phyloP scores from a whole-genome alignment of 164 flowering plant species.

The Taxillus chinensis region DNA sequence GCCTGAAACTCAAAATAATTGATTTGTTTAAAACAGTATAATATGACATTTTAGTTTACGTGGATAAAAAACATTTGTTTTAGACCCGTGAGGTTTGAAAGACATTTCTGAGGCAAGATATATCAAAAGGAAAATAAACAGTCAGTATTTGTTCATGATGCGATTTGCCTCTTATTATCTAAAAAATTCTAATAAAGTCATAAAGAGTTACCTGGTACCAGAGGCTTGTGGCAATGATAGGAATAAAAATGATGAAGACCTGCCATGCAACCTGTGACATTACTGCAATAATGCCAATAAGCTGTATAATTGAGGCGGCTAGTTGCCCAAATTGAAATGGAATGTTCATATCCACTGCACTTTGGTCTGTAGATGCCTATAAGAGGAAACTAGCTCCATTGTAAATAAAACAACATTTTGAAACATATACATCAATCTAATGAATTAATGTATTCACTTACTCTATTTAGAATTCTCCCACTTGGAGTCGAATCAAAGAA shows the following conservation, averaged over 20 bases:
- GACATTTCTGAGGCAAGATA: too few species aligned
- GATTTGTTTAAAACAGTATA: too few species aligned
- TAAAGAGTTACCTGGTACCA: constrained; percentile 67
- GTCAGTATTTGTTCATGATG: too few species aligned
- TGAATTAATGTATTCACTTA: constrained; percentile 19
- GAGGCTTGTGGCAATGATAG: constrained; percentile 48
- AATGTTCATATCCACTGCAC: constrained; percentile 56
- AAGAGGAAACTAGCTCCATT: constrained; percentile 1
- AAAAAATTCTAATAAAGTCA: too few species aligned
- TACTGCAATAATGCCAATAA: constrained; percentile 74
- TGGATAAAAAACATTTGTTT: too few species aligned
- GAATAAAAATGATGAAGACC: constrained; percentile 74
- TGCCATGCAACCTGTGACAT: constrained; percentile 94
- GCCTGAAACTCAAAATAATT: too few species aligned
- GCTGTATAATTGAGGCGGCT: constrained; percentile 54
- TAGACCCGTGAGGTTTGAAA: too few species aligned
- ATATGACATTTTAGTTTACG: too few species aligned
- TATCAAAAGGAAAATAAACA: too few species aligned
- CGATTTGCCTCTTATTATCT: too few species aligned
- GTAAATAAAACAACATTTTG: too few species aligned
- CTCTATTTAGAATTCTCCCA: constrained; percentile 80
- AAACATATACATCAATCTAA: not conserved
- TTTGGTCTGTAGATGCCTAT: constrained; percentile 95
- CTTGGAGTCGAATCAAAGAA: constrained; percentile 96
- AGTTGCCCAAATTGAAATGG: constrained; percentile 30